Percentiles rank a stretch among this genome's conserved stretches.
These are phyloP conservation scores for Scedosporium boydii DNA, from an alignment of 2,329 filamentous ascomycete species.

Conservation along the genomic window DNA sequence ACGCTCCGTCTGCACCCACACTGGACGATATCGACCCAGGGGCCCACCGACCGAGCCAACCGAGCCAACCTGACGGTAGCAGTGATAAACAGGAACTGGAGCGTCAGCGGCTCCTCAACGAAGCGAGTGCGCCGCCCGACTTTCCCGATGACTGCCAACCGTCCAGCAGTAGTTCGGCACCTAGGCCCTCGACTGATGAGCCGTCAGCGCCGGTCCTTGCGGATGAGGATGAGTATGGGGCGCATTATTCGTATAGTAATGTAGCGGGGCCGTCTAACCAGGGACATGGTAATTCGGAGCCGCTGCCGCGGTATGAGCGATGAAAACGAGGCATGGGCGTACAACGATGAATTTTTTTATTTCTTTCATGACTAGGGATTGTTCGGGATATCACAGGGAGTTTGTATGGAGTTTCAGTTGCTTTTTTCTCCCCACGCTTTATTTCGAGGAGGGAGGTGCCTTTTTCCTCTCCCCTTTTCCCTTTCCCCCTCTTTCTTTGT, in stretches of 20 bases:
- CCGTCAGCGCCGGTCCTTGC: slow-evolving; percentile 50
- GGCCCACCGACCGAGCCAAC: not conserved
- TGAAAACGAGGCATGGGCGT: not conserved
- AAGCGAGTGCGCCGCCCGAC: slow-evolving; percentile 54
- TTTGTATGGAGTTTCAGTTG: not conserved
- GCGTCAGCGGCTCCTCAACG: slow-evolving; percentile 49
- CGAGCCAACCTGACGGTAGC: slow-evolving; percentile 8
- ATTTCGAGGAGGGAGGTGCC: not conserved
- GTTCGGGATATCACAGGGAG: not conserved
- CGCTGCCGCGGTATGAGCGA: slow-evolving; percentile 6
- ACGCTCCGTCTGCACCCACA: slow-evolving; percentile 32
- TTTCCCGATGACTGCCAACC: slow-evolving; percentile 43
- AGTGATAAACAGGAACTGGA: slow-evolving; percentile 80
- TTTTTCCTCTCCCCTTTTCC: not conserved
- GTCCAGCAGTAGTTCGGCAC: not conserved
- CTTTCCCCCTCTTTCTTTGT: not conserved
- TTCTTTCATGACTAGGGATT: not conserved
- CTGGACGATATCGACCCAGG: slow-evolving; percentile 29
- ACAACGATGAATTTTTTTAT: not conserved
- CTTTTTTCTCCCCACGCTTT: not conserved
- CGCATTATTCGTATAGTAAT: slow-evolving; percentile 3
- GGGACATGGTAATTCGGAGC: slow-evolving; percentile 1
- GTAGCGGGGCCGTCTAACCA: not conserved
- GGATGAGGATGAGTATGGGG: slow-evolving; percentile 41
- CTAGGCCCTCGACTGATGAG: slow-evolving; percentile 16